phyloP scores from a whole-genome alignment of 2,329 filamentous ascomycete genomes.

The Alternaria gansuensis region DNA sequence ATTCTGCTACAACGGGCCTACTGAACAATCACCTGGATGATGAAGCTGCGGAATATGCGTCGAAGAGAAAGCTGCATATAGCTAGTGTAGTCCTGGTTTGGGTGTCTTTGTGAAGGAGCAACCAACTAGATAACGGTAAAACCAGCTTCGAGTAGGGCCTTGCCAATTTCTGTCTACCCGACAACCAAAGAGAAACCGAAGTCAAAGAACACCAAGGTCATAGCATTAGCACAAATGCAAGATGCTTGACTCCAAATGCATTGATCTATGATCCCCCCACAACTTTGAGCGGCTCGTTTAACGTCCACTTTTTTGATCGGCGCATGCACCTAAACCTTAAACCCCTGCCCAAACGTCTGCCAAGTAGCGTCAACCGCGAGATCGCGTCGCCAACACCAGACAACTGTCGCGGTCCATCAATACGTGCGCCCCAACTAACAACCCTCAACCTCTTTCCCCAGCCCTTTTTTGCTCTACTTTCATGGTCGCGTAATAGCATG shows the following conservation, averaged over 20 bases:
- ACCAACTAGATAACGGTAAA: background rate
- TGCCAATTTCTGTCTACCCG: background rate
- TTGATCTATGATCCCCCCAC: slow-evolving; percentile 2
- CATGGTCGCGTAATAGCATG: slow-evolving; percentile 44
- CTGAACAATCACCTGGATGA: background rate
- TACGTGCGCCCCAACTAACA: slow-evolving; percentile 31
- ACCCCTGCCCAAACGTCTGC: slow-evolving; percentile 41
- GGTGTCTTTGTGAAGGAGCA: background rate
- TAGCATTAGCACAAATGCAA: slow-evolving; percentile 3
- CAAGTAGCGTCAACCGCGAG: slow-evolving; percentile 39
- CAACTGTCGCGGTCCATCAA: slow-evolving; percentile 41
- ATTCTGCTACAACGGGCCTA: background rate
- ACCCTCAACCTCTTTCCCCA: slow-evolving; percentile 21
- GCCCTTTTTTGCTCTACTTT: slow-evolving; percentile 5
- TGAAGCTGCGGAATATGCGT: background rate
- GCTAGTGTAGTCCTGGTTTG: background rate
- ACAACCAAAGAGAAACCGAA: background rate
- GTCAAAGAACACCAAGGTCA: background rate
- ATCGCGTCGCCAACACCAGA: slow-evolving; percentile 45
- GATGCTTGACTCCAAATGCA: background rate
- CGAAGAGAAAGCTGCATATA: background rate
- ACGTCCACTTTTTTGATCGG: slow-evolving; percentile 34
- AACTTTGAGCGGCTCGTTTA: slow-evolving; percentile 7
- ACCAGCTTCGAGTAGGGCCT: background rate
- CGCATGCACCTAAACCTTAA: slow-evolving; percentile 47